Conservation (phyloP, 805 yeast species). For the Wickerhamiella allomyrinae region DNA sequence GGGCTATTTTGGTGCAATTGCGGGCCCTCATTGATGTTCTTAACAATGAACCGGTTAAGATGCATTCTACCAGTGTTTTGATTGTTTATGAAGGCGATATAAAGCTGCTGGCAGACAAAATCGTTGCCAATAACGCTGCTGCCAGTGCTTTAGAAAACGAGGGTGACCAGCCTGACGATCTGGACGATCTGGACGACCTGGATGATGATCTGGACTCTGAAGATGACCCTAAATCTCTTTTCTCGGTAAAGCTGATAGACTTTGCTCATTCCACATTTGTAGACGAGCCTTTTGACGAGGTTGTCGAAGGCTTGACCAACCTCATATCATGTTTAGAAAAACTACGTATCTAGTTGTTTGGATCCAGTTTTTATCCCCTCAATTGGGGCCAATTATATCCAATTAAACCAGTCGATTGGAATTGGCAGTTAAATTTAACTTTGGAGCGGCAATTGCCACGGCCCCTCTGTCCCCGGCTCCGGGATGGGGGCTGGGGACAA, state of each 20-base stretch:
- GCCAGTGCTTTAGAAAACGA: constrained; percentile 14
- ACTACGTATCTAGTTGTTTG: neutral
- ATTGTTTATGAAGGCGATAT: constrained; percentile 60
- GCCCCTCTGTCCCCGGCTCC: too few species aligned
- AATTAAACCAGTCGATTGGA: too few species aligned
- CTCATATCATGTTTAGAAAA: neutral
- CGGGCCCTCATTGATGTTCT: constrained; percentile 54
- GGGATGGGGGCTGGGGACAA: too few species aligned
- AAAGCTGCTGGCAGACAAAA: constrained; percentile 35
- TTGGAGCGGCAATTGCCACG: too few species aligned
- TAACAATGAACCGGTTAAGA: constrained; percentile 26
- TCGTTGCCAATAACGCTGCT: constrained; percentile 24
- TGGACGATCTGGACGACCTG: constrained; percentile 19
- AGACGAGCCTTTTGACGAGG: constrained; percentile 55
- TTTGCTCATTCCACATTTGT: constrained; percentile 71
- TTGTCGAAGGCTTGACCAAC: constrained; percentile 48
- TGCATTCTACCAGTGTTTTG: constrained; percentile 30
- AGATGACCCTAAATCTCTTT: constrained; percentile 26
- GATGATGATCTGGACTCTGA: constrained; percentile 20
- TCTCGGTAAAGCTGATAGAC: constrained; percentile 60
- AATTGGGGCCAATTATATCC: too few species aligned
- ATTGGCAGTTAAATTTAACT: too few species aligned
- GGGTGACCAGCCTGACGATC: neutral
- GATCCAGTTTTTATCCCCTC: too few species aligned
- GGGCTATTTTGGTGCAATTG: constrained; percentile 41